Evolutionary conservation across 768 basidiomycete species (phyloP).

Genomic region (Cubamyces sp.): DNA sequence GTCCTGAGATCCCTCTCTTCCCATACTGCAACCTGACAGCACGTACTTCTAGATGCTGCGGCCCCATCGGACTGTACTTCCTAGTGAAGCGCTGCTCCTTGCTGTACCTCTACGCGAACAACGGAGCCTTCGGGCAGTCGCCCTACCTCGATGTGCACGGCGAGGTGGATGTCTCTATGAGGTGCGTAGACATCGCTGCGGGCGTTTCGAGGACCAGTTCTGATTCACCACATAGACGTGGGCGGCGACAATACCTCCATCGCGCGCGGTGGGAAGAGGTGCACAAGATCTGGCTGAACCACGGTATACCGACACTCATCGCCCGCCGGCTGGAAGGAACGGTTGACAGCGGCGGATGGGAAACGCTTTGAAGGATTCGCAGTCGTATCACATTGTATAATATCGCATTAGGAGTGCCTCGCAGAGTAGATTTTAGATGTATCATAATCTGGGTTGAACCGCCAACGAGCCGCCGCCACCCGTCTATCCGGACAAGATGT

Average conservation of each 20-base stretch:
- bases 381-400: not conserved
- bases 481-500: too few species aligned
- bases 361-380: conserved; percentile 57
- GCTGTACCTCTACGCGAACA: conserved; percentile 84
- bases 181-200: conserved; percentile 49
- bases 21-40: conserved; percentile 1
- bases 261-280: conserved; percentile 88
- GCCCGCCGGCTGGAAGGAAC: conserved; percentile 88
- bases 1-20: conserved; percentile 39
- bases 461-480: too few species aligned
- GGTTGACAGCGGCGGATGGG: conserved; percentile 94
- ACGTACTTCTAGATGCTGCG: conserved; percentile 71
- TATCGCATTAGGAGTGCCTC: conserved; percentile 1
- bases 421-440: conserved; percentile 4
- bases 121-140: conserved; percentile 85
- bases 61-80: conserved; percentile 87
- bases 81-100: conserved; percentile 91
- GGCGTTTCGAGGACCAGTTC: not conserved
- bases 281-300: conserved; percentile 87
- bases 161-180: conserved; percentile 90
- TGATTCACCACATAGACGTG: conserved; percentile 56
- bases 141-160: conserved; percentile 96
- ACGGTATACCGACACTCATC: conserved; percentile 87
- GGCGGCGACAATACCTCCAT: conserved; percentile 87
- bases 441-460: conserved; percentile 1